Percentiles rank a stretch among this genome's conserved stretches.
These are phyloP conservation scores for Mycena sp. DNA, from an alignment of 1,284 basidiomycete species.

Conservation along the genomic window DNA sequence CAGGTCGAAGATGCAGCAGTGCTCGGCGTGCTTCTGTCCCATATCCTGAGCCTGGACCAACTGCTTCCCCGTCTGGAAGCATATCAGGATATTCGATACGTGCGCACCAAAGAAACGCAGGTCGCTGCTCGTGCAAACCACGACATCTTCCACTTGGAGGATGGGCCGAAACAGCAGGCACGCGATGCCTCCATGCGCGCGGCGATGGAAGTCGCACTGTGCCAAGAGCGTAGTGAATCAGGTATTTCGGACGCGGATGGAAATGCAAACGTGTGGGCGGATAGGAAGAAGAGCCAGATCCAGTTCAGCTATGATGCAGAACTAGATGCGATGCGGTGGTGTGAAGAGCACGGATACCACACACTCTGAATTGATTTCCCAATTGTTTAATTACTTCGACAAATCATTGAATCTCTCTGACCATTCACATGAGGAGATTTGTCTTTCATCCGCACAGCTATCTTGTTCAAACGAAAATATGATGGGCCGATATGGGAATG, in stretches of 20 bases:
- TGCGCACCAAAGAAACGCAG: constrained; percentile 42
- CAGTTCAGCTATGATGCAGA: constrained; percentile 27
- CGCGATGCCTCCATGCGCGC: constrained; percentile 43
- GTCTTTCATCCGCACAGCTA: no score
- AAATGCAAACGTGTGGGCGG: constrained; percentile 19
- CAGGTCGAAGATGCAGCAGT: constrained; percentile 51
- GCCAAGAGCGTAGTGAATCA: neutral
- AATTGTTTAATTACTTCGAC: no score
- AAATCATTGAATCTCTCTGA: no score
- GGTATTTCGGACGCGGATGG: constrained; percentile 2
- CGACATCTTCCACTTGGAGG: constrained; percentile 45
- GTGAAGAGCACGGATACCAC: constrained; percentile 5
- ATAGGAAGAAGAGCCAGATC: constrained; percentile 10
- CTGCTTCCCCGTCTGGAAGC: constrained; percentile 39
- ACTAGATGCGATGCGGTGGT: constrained; percentile 22
- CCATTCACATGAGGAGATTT: no score
- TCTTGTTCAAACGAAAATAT: no score
- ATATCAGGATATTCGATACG: constrained; percentile 42
- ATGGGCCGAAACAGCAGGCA: constrained; percentile 46
- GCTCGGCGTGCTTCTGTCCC: constrained; percentile 44
- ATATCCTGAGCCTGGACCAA: constrained; percentile 34
- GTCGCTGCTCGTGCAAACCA: constrained; percentile 41
- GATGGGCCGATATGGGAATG: no score
- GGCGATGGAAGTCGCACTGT: constrained; percentile 33
- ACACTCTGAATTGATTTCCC: no score